These are phyloP conservation scores for Rasamsonia emersonii DNA, from an alignment of 2,329 filamentous ascomycete genomes.

Conservation along the genomic window DNA sequence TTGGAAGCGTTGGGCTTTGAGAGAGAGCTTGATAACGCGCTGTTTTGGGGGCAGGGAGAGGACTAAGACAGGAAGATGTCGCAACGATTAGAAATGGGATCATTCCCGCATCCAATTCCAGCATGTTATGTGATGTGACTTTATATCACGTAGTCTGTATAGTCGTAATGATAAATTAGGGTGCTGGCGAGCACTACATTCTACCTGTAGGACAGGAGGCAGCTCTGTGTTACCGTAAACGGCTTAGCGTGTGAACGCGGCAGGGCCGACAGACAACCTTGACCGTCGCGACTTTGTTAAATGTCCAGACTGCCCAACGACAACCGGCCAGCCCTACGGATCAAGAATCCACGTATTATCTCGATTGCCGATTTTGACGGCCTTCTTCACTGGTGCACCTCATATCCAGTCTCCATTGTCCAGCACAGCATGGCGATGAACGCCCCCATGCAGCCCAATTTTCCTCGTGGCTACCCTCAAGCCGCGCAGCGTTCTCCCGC, in stretches of 20 bases:
- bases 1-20: too few relatives aligned
- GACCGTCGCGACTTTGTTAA: constrained; percentile 25
- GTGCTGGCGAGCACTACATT: too few relatives aligned
- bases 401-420: constrained; percentile 5
- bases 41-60: too few relatives aligned
- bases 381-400: constrained; percentile 3
- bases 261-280: background rate
- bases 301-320: constrained; percentile 9
- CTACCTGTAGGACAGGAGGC: too few relatives aligned
- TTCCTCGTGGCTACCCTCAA: constrained; percentile 32
- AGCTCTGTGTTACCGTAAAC: background rate
- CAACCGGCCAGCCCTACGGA: constrained; percentile 4
- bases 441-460: constrained; percentile 34
- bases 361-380: background rate
- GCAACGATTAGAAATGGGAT: too few relatives aligned
- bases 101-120: background rate
- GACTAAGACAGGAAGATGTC: too few relatives aligned
- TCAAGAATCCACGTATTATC: constrained; percentile 5
- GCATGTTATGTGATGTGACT: too few relatives aligned
- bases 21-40: too few relatives aligned
- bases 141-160: too few relatives aligned
- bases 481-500: constrained; percentile 33
- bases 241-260: background rate
- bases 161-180: too few relatives aligned
- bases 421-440: constrained; percentile 21